Base-by-base conservation (phyloP, 768 basidiomycete genomes). In the Hygrophoropsis aurantiaca region DNA sequence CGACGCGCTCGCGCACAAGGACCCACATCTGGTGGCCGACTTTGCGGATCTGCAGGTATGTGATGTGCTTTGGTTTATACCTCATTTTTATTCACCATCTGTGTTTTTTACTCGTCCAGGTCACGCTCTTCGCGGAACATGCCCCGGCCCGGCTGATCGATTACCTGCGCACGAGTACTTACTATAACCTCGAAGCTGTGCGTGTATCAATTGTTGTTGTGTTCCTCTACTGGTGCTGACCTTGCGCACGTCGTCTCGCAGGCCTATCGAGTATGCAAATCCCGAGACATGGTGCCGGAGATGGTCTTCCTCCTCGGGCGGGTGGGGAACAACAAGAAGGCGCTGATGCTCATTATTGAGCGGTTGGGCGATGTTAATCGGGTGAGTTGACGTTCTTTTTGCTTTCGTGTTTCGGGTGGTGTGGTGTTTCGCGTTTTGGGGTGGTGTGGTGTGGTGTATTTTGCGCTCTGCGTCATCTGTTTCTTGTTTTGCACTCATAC, bases 291-390 rank as follows among this genome's bases (percentile, higher is more conserved):
- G 23, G 94, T 99, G 0, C 83, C 83, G 0, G 97, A 98, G 69
- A 95, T 97, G 92, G 95, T 99, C 15, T 99, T 95, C 70, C 76
- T 98, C 1, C 81, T 98, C 1, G 97, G 95, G 0, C 81, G 91
- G 23, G 97, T 98, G 94, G 97, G 97, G 8, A 91, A 97, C 67
- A 97, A 97, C 67, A 95, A 94, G 74, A 79, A 91, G 57, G 97
- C 95, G 2, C 67, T 99, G 51, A 88, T 83, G 49, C 79, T 99
- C 16, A 98, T 99, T 55, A 98, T 99, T 48, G 94, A 98, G 62
- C 79, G 93, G 13, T 73, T 98, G 4, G 93, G 88, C 0, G 94
- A 98, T 58, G 97, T 98, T 0, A 79, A 93, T 52, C 75, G 92
- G 48, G 94, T 88, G 60, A 42, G 81, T n/a, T 66, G 3, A 18